phyloP scores from a whole-genome alignment of 352 stramenopile species.

The Globisporangium rhizosaccharum region DNA sequence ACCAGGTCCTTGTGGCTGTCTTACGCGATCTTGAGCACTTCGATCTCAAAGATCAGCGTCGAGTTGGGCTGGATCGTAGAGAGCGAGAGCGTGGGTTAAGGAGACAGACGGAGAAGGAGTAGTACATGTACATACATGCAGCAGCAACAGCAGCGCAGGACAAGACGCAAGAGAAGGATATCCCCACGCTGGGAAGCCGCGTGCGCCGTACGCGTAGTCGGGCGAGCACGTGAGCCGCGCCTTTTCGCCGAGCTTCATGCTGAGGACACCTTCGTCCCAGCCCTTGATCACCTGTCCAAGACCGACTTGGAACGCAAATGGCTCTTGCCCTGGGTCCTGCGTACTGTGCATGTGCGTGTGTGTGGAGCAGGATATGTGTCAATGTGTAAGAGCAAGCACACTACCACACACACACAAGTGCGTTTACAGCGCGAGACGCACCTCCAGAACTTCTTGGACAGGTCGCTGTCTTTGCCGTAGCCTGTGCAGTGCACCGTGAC shows the following conservation, averaged over 20 bases:
- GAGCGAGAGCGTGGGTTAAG: constrained; percentile 27
- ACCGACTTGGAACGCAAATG: constrained; percentile 92
- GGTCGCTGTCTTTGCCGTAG: constrained; percentile 67
- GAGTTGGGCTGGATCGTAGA: constrained; percentile 91
- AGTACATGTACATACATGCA: constrained; percentile 5
- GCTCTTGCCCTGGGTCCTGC: constrained; percentile 92
- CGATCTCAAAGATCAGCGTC: constrained; percentile 90
- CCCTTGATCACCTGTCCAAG: constrained; percentile 93
- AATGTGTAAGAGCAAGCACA: neutral
- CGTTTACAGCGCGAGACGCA: constrained; percentile 6
- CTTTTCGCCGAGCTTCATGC: constrained; percentile 87
- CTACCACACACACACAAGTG: neutral
- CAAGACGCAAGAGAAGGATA: constrained; percentile 43
- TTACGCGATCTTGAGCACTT: constrained; percentile 83
- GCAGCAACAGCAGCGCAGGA: constrained; percentile 1
- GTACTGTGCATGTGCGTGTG: constrained; percentile 34
- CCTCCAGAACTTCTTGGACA: constrained; percentile 92
- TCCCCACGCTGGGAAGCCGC: constrained; percentile 92
- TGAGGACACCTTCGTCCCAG: constrained; percentile 92
- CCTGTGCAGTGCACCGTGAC: constrained; percentile 85
- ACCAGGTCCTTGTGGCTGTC: neutral
- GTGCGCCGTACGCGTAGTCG: constrained; percentile 93
- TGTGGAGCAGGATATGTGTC: neutral
- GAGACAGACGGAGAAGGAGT: constrained; percentile 9
- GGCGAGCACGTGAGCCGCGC: constrained; percentile 90